Conservation (phyloP, 176 grass and related monocot genomes). For the Echinochloa phyllopogon region DNA sequence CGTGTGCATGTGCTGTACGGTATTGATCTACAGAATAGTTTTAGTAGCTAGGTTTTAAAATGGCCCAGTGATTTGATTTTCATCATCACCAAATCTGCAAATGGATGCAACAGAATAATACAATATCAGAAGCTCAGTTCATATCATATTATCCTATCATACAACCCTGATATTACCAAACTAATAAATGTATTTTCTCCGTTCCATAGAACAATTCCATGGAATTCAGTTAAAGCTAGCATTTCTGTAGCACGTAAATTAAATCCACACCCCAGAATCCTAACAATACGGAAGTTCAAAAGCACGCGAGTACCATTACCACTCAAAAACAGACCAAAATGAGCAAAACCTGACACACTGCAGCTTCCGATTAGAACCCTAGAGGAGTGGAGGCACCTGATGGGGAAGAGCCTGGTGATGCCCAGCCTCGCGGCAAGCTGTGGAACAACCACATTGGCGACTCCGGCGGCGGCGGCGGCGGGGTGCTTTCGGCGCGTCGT, state of each 20-base stretch:
- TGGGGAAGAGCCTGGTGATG: conserved; percentile 91
- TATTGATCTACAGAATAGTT: too few relatives aligned
- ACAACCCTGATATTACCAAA: neutral
- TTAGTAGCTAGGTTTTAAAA: too few relatives aligned
- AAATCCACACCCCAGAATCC: neutral
- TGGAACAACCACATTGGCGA: too few relatives aligned
- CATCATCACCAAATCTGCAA: too few relatives aligned
- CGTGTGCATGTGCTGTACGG: too few relatives aligned
- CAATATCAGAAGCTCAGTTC: neutral
- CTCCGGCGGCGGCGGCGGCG: too few relatives aligned
- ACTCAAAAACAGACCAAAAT: neutral
- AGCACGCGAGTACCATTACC: neutral
- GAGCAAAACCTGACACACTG: neutral
- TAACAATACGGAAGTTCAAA: neutral
- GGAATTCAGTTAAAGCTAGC: too few relatives aligned
- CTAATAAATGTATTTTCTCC: too few relatives aligned
- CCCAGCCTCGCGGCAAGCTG: conserved; percentile 57
- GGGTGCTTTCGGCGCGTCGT: too few relatives aligned
- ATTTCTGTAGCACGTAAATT: neutral
- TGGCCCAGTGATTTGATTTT: too few relatives aligned
- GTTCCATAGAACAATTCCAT: too few relatives aligned
- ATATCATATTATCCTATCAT: neutral
- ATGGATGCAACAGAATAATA: neutral
- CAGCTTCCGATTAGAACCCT: neutral
- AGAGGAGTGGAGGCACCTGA: conserved; percentile 59